Percentiles rank a stretch among this genome's conserved stretches.
Evolutionary conservation across 768 basidiomycete genomes (phyloP).

Genomic region (Clavulina sp.): DNA sequence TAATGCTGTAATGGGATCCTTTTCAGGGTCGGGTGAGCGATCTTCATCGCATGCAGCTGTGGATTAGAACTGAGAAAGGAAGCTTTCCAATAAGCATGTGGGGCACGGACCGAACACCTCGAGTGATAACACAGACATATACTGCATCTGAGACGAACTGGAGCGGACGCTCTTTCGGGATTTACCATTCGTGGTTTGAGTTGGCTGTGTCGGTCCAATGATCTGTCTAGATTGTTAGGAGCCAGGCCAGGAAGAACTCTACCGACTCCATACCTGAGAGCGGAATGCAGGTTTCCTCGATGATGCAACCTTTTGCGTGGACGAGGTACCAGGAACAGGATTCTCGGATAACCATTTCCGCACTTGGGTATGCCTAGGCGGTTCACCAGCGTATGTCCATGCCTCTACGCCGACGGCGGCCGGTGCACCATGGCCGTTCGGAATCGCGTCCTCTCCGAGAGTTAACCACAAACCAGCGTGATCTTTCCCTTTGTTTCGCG

Average conservation of each 20-base stretch:
- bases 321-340: not conserved
- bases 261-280: conserved; percentile 5
- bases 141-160: conserved; percentile 41
- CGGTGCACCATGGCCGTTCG: not conserved
- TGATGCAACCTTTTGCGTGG: not conserved
- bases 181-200: conserved; percentile 33
- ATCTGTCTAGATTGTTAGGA: conserved; percentile 24
- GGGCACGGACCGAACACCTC: conserved; percentile 65
- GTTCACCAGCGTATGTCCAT: conserved; percentile 64
- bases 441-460: no score
- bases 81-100: no score
- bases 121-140: conserved; percentile 64
- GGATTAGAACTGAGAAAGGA: no score
- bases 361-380: conserved; percentile 42
- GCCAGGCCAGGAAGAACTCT: not conserved
- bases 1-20: conserved; percentile 46
- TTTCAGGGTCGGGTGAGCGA: conserved; percentile 45
- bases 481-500: no score
- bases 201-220: conserved; percentile 58
- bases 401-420: conserved; percentile 27
- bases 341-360: conserved; percentile 34
- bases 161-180: not conserved
- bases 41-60: conserved; percentile 42
- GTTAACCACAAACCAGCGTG: no score
- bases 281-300: conserved; percentile 15